These are phyloP conservation scores for Fusarium citri DNA, from an alignment of 2,329 filamentous ascomycete genomes.

Conservation along the genomic window DNA sequence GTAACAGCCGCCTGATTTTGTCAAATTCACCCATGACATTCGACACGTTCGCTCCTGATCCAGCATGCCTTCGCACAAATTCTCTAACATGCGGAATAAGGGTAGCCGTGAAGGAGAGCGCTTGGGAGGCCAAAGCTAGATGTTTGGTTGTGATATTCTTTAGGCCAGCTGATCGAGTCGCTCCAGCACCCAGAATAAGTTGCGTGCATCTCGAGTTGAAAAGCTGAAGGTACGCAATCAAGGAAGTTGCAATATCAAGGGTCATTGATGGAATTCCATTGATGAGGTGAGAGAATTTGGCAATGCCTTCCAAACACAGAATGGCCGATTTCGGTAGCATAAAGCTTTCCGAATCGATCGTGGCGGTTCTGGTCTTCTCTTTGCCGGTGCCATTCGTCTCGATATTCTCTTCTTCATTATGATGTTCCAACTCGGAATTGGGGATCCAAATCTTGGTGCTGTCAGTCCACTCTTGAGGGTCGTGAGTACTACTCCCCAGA, in stretches of 20 bases:
- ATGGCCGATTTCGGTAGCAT: conserved; percentile 87
- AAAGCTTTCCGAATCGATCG: conserved; percentile 86
- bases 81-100: conserved; percentile 92
- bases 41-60: conserved; percentile 63
- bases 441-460: conserved; percentile 69
- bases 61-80: conserved; percentile 83
- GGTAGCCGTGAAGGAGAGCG: conserved; percentile 86
- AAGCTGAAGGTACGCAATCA: conserved; percentile 88
- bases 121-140: conserved; percentile 89
- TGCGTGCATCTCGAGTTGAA: conserved; percentile 98
- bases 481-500: conserved; percentile 75
- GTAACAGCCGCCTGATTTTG: conserved; percentile 82
- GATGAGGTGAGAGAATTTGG: conserved; percentile 84
- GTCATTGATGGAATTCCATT: conserved; percentile 90
- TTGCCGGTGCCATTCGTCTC: conserved; percentile 66
- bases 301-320: conserved; percentile 82
- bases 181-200: conserved; percentile 93
- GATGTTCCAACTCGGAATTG: conserved; percentile 53
- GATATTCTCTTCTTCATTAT: conserved; percentile 50
- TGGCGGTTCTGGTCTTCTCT: conserved; percentile 75
- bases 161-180: conserved; percentile 86
- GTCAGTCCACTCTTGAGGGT: conserved; percentile 74
- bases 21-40: conserved; percentile 85
- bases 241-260: conserved; percentile 79
- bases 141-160: conserved; percentile 98